These are phyloP conservation scores for Lentinula raphanica DNA, from an alignment of 768 basidiomycete species.

Conservation along the genomic window DNA sequence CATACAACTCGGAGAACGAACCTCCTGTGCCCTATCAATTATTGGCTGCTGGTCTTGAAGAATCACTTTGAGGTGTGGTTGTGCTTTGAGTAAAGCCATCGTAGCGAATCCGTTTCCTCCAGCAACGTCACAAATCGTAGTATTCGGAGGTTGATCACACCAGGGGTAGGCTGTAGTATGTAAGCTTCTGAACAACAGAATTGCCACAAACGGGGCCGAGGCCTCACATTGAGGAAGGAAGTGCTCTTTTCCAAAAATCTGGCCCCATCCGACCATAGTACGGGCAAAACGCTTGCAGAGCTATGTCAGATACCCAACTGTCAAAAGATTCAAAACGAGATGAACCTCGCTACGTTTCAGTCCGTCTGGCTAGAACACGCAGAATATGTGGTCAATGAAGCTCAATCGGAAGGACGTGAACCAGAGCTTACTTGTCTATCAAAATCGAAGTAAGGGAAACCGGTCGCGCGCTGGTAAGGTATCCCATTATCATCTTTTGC, in stretches of 20 bases:
- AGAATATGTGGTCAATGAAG: not conserved
- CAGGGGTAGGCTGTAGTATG: conserved; percentile 28
- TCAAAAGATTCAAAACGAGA: not conserved
- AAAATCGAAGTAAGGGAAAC: conserved; percentile 14
- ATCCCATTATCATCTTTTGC: not conserved
- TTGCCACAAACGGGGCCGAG: not conserved
- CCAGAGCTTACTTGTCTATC: conserved; percentile 9
- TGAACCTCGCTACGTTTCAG: conserved; percentile 11
- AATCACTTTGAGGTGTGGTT: conserved; percentile 28
- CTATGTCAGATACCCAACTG: not conserved
- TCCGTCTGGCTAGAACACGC: conserved; percentile 9
- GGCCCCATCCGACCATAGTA: conserved; percentile 27
- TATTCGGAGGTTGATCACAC: conserved; percentile 20
- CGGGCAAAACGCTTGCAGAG: conserved; percentile 19
- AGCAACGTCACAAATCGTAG: conserved; percentile 35
- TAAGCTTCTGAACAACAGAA: not conserved
- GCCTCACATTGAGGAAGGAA: conserved; percentile 25
- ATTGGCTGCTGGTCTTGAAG: conserved; percentile 31
- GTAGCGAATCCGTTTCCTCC: conserved; percentile 31
- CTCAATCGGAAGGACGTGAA: not conserved
- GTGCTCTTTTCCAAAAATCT: conserved; percentile 18
- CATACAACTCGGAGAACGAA: not conserved
- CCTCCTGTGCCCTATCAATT: conserved; percentile 24
- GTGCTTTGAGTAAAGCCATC: conserved; percentile 25
- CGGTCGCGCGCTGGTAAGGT: conserved; percentile 14